These are phyloP conservation scores for Telopea speciosissima DNA, from an alignment of 177 flowering plant genomes.

Conservation along the genomic window DNA sequence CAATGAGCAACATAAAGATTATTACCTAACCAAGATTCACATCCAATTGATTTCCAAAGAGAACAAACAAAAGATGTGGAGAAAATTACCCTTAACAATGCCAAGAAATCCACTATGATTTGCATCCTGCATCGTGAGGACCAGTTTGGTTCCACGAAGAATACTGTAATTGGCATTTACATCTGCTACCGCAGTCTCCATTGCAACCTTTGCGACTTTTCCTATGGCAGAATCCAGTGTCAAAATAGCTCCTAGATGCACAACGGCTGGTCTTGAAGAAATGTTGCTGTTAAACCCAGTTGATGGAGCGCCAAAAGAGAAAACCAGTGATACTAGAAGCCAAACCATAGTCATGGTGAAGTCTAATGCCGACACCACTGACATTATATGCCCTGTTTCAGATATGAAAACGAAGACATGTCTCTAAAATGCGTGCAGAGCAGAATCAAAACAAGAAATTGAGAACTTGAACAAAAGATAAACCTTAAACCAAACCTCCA, in stretches of 20 bases:
- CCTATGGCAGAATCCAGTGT: slow-evolving; percentile 26
- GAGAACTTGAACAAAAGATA: no score
- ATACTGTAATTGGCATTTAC: slow-evolving; percentile 28
- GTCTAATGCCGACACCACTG: no score
- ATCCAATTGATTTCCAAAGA: neutral
- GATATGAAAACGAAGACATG: no score
- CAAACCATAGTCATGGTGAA: slow-evolving; percentile 26
- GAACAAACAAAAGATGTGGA: slow-evolving; percentile 5
- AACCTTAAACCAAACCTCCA: no score
- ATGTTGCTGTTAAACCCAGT: slow-evolving; percentile 14
- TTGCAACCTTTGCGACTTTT: slow-evolving; percentile 31
- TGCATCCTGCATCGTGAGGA: slow-evolving; percentile 24
- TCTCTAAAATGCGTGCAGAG: no score
- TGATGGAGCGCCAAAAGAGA: slow-evolving; percentile 21
- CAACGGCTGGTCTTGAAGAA: slow-evolving; percentile 38
- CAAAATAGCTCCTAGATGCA: slow-evolving; percentile 36
- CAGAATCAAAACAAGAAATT: no score
- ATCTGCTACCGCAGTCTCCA: slow-evolving; percentile 31
- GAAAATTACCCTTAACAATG: slow-evolving; percentile 30
- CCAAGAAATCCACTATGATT: slow-evolving; percentile 29
- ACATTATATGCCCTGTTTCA: no score
- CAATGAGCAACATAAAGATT: no score
- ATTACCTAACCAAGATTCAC: no score
- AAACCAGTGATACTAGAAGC: slow-evolving; percentile 24
- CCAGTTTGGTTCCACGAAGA: slow-evolving; percentile 28